A percentile compares a stretch with the other conserved stretches of the same genome.
These are phyloP conservation scores for Eucalyptus globulus DNA, from an alignment of 345 rosid genomes.

Conservation along the genomic window DNA sequence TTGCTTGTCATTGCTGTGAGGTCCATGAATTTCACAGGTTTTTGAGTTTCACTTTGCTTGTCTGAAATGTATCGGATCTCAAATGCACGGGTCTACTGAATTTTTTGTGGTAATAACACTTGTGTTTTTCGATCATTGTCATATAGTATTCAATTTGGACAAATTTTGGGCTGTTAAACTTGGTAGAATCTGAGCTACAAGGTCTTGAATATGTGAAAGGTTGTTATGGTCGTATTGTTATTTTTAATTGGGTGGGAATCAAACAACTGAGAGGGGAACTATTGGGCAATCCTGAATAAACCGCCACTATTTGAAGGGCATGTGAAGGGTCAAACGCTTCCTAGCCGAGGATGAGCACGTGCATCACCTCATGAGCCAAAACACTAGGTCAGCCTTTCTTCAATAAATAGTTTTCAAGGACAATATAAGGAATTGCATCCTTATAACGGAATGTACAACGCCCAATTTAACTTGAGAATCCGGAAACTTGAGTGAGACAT, in stretches of 20 bases:
- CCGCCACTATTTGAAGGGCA: background rate
- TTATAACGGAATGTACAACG: accelerated
- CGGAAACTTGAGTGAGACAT: background rate
- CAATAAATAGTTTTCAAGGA: background rate
- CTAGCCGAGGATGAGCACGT: background rate
- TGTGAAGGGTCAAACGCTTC: background rate
- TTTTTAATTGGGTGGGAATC: background rate
- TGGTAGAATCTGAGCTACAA: background rate
- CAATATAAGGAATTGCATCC: background rate
- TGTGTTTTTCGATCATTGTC: background rate
- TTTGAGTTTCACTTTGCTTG: background rate
- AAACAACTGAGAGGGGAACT: background rate
- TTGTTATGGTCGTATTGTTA: background rate
- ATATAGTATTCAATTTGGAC: background rate
- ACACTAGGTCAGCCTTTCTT: background rate
- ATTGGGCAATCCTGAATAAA: background rate
- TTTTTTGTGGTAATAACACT: too few species aligned
- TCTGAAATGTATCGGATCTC: background rate
- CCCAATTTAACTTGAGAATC: background rate
- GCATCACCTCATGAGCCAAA: background rate
- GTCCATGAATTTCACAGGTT: background rate
- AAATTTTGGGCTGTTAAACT: too few species aligned
- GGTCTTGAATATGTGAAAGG: background rate
- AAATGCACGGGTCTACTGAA: background rate
- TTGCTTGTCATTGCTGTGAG: background rate